A percentile compares a stretch with the other conserved stretches of the same genome.
Evolutionary conservation across 192 early-diverging fungal species (phyloP).

Genomic region (Backusella sp.): DNA sequence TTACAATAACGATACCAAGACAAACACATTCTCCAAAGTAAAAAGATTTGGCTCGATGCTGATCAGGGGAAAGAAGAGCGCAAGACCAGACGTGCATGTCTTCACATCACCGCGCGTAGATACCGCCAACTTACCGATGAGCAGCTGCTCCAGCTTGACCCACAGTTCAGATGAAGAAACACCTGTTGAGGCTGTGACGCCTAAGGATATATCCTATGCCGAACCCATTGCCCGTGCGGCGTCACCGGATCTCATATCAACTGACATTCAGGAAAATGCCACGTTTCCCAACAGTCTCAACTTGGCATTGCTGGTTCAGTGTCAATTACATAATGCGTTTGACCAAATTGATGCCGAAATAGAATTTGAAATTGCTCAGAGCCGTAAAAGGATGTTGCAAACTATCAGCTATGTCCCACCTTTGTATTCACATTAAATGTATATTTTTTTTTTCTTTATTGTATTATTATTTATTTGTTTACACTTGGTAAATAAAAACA

Average conservation of each 20-base stretch:
- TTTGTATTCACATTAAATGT: neutral
- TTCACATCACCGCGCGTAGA: neutral
- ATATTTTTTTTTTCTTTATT: neutral
- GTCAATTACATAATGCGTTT: slow-evolving; percentile 2
- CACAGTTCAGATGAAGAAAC: slow-evolving; percentile 2
- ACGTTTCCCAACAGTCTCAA: slow-evolving; percentile 1
- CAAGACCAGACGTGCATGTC: neutral
- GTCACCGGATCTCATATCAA: neutral
- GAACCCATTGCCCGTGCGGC: neutral
- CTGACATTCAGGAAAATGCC: neutral
- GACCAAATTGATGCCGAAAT: neutral
- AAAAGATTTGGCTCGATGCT: neutral
- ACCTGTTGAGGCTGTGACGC: slow-evolving; percentile 3
- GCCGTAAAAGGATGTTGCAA: neutral
- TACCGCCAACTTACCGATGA: neutral
- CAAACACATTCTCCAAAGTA: neutral
- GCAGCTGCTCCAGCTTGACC: neutral
- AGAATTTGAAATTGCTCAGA: neutral
- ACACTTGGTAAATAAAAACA: neutral
- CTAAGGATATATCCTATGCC: neutral
- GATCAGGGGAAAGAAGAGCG: neutral
- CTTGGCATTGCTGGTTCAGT: neutral
- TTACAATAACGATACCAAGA: neutral
- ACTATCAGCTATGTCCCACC: neutral
- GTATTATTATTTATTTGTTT: slow-evolving; percentile 6